Evolutionary conservation across 805 yeast genomes (phyloP).

Genomic region (Jamesozyma spencerorum): DNA sequence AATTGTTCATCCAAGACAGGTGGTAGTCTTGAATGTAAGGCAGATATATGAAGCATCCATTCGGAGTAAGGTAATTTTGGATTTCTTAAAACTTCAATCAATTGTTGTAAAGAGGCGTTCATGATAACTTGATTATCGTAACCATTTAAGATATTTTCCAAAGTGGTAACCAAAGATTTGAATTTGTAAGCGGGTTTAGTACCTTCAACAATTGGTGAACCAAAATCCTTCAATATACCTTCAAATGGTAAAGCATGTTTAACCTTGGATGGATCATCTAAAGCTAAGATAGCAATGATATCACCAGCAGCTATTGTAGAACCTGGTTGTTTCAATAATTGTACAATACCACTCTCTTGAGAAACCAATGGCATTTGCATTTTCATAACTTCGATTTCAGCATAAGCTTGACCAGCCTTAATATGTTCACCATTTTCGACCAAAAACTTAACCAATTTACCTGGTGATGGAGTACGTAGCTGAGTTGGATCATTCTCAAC

Average conservation of each 20-base stretch:
- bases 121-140: conserved; percentile 92
- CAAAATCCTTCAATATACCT: conserved; percentile 85
- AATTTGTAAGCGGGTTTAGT: conserved; percentile 74
- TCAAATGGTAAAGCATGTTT: conserved; percentile 94
- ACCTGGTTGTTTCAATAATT: conserved; percentile 94
- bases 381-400: conserved; percentile 99
- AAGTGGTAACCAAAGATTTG: conserved; percentile 45
- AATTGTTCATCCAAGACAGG: conserved; percentile 61
- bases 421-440: conserved; percentile 95
- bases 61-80: conserved; percentile 85
- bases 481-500: conserved; percentile 98
- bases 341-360: conserved; percentile 86
- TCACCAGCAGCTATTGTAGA: conserved; percentile 96
- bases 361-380: conserved; percentile 98
- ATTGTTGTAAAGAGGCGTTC: conserved; percentile 68
- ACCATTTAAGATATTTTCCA: conserved; percentile 77
- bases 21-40: conserved; percentile 87
- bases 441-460: conserved; percentile 86
- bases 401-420: conserved; percentile 83
- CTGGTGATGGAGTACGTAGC: conserved; percentile 97
- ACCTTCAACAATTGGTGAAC: conserved; percentile 76
- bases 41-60: conserved; percentile 80
- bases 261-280: conserved; percentile 95
- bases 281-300: conserved; percentile 83
- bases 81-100: conserved; percentile 65